A percentile compares a stretch with the other conserved stretches of the same genome.
Evolutionary conservation across 2,329 filamentous ascomycete genomes (phyloP).

Genomic region (Phyllosticta citrichinensis): DNA sequence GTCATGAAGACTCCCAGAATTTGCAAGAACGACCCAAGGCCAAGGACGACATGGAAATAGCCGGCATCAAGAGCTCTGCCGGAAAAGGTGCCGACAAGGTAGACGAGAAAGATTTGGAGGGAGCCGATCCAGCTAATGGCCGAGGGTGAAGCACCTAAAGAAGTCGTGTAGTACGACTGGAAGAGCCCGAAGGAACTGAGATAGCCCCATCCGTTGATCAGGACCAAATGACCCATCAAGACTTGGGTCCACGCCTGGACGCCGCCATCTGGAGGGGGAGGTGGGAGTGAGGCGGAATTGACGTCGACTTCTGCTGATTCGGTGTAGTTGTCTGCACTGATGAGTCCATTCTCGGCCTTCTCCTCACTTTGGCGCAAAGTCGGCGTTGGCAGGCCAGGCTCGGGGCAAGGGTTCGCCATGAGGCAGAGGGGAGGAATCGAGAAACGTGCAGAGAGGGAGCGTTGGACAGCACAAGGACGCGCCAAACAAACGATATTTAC

Average conservation of each 20-base stretch:
- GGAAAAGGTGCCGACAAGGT: slow-evolving; percentile 33
- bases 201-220: slow-evolving; percentile 29
- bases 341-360: background rate
- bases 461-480: background rate
- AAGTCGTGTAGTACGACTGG: slow-evolving; percentile 40
- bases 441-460: background rate
- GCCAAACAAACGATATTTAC: background rate
- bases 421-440: background rate
- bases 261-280: slow-evolving; percentile 37
- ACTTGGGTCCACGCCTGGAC: slow-evolving; percentile 40
- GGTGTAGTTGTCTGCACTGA: background rate
- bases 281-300: background rate
- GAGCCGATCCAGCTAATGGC: slow-evolving; percentile 42
- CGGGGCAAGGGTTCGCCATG: background rate
- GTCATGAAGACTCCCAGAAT: slow-evolving; percentile 36
- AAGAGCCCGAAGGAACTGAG: slow-evolving; percentile 48
- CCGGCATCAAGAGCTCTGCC: slow-evolving; percentile 36
- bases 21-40: slow-evolving; percentile 28
- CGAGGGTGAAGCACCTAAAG: slow-evolving; percentile 22
- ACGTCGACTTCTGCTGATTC: background rate
- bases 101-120: slow-evolving; percentile 35
- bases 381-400: background rate
- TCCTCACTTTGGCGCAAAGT: background rate
- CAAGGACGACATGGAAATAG: slow-evolving; percentile 28
- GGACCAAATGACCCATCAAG: slow-evolving; percentile 6